These are phyloP conservation scores for Populus trichocarpa DNA, from an alignment of 441 rosid species.

Conservation along the genomic window DNA sequence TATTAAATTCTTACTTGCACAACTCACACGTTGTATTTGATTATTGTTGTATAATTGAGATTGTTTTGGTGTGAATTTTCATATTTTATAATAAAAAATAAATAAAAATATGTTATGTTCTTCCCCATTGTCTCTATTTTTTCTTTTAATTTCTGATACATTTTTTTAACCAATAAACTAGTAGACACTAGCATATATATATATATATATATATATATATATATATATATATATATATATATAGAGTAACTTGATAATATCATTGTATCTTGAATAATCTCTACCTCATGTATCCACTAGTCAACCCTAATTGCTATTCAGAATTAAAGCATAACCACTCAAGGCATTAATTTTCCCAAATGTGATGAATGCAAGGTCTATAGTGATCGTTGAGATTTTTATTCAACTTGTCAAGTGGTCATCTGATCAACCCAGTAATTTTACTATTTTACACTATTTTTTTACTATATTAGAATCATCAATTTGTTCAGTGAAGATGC, in stretches of 20 bases:
- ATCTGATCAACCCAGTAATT: background rate
- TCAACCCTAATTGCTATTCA: slow-evolving; percentile 21
- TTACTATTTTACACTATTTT: background rate
- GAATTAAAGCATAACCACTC: slow-evolving; percentile 10
- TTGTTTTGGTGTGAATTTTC: no score
- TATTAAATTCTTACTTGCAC: slow-evolving; percentile 6
- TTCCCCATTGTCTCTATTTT: no score
- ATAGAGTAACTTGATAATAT: background rate
- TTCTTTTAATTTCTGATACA: no score
- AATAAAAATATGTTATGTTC: no score
- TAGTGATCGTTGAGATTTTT: slow-evolving; percentile 6
- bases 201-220: no score
- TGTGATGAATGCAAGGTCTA: slow-evolving; percentile 12
- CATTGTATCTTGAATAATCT: slow-evolving; percentile 2
- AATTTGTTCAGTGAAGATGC: no score
- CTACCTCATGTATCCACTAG: slow-evolving; percentile 13
- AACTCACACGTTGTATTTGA: background rate
- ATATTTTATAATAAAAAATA: no score
- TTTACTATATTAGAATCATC: background rate
- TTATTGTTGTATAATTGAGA: background rate
- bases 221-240: no score
- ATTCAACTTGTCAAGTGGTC: slow-evolving; percentile 12
- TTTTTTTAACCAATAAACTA: no score
- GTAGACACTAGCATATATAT: no score
- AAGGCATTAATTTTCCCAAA: background rate